Percentiles rank a stretch among this genome's conserved stretches.
Conservation (phyloP, 1,284 basidiomycete species). For the Cystobasidiaceae sp. region DNA sequence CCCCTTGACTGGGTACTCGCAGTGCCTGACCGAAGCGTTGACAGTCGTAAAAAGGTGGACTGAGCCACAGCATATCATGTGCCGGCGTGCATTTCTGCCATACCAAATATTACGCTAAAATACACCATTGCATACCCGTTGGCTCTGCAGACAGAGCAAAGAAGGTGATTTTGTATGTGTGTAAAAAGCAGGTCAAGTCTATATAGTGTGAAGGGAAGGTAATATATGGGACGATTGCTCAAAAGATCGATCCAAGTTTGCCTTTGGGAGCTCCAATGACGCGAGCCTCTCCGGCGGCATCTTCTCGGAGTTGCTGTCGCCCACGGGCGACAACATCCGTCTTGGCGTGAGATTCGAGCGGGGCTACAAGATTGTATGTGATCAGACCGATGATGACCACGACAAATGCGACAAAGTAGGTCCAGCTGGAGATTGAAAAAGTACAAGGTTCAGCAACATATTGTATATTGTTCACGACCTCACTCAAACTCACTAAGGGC, state of each 20-base stretch:
- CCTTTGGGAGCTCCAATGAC: constrained; percentile 34
- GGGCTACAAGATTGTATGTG: constrained; percentile 34
- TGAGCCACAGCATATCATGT: no score
- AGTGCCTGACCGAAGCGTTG: constrained; percentile 32
- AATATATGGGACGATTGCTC: no score
- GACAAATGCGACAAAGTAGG: constrained; percentile 28
- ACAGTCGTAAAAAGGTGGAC: constrained; percentile 24
- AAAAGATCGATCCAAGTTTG: constrained; percentile 23
- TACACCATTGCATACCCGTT: no score
- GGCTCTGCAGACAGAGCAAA: no score
- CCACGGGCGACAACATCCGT: constrained; percentile 35
- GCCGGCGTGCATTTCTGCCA: no score
- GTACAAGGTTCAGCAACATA: no score
- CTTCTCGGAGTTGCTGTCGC: constrained; percentile 33
- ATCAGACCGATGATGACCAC: constrained; percentile 36
- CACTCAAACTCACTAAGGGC: constrained; percentile 37
- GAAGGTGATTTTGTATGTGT: no score
- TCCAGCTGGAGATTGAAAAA: not conserved
- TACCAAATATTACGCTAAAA: no score
- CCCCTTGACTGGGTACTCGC: no score
- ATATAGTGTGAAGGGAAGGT: no score
- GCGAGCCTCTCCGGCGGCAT: constrained; percentile 20
- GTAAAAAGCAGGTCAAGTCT: no score
- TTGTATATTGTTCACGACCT: no score
- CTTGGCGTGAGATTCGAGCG: constrained; percentile 34